phyloP scores from a whole-genome alignment of 345 rosid species.

The Linum trigynum region DNA sequence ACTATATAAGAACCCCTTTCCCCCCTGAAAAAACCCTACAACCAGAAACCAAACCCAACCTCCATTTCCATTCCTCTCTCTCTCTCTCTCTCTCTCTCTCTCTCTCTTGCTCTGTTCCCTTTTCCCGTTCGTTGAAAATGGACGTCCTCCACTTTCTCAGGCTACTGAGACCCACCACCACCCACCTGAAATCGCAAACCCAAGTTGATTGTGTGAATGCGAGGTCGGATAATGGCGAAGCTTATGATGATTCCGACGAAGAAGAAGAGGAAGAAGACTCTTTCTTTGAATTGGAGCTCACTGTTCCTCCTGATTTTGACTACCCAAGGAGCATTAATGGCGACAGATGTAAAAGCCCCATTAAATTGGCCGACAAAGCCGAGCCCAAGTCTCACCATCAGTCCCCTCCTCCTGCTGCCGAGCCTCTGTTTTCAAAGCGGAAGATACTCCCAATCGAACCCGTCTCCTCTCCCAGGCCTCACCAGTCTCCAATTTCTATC shows the following conservation, averaged over 20 bases:
- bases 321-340: constrained; percentile 9
- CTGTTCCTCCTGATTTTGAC: constrained; percentile 35
- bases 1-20: too few relatives aligned
- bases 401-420: constrained; percentile 24
- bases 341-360: constrained; percentile 2
- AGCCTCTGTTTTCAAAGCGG: constrained; percentile 41
- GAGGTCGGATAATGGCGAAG: not conserved
- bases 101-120: not conserved
- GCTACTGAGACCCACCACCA: constrained; percentile 38
- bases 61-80: not conserved
- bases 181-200: constrained; percentile 14
- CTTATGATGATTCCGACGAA: constrained; percentile 36
- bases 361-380: constrained; percentile 13
- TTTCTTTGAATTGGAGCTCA: constrained; percentile 73
- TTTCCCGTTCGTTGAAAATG: constrained; percentile 22
- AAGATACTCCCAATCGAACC: constrained; percentile 65
- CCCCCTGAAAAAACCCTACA: constrained; percentile 10
- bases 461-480: constrained; percentile 25
- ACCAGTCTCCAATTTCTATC: constrained; percentile 48
- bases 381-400: constrained; percentile 13
- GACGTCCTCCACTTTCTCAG: constrained; percentile 61
- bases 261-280: constrained; percentile 81
- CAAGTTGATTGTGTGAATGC: not conserved
- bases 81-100: not conserved
- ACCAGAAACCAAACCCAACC: constrained; percentile 8